Evolutionary conservation across 2,329 filamentous ascomycete genomes (phyloP).

Genomic region (Diplodia seriata): DNA sequence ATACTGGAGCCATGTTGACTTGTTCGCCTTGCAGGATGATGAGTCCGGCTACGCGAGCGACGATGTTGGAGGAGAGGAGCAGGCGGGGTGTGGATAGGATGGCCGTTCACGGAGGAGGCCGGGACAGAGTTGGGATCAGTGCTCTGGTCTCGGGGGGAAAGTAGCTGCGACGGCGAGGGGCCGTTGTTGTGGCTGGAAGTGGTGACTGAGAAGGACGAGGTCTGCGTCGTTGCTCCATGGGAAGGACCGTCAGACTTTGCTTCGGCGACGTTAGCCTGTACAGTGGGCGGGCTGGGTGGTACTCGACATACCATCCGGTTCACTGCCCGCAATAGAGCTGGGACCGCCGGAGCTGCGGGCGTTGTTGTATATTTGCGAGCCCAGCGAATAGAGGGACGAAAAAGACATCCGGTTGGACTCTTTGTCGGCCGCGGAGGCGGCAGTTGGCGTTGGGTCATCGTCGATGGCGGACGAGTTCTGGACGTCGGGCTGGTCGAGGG

Average conservation of each 20-base stretch:
- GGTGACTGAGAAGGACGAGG: constrained; percentile 53
- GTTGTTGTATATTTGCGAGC: constrained; percentile 63
- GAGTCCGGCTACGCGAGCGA: constrained; percentile 49
- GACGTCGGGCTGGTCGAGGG: constrained; percentile 37
- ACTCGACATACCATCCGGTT: constrained; percentile 50
- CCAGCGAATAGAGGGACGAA: constrained; percentile 74
- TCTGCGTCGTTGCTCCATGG: constrained; percentile 52
- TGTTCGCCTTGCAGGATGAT: constrained; percentile 68
- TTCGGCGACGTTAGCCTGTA: constrained; percentile 35
- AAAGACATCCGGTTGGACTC: constrained; percentile 73
- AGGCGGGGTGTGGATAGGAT: constrained; percentile 5
- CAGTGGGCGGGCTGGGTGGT: neutral
- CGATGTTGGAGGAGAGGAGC: constrained; percentile 25
- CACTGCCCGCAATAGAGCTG: constrained; percentile 55
- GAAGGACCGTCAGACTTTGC: constrained; percentile 40
- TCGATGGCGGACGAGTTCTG: constrained; percentile 55
- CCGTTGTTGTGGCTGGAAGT: constrained; percentile 53
- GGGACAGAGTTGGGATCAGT: constrained; percentile 23
- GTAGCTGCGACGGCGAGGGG: constrained; percentile 49
- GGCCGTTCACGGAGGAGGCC: constrained; percentile 11
- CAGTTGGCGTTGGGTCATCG: constrained; percentile 55
- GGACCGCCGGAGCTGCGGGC: constrained; percentile 58
- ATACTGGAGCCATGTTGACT: constrained; percentile 32
- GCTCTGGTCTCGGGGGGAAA: constrained; percentile 44
- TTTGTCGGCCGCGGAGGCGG: constrained; percentile 52